Conservation (phyloP, 257 asterid species). For the Leptodermis oblonga region DNA sequence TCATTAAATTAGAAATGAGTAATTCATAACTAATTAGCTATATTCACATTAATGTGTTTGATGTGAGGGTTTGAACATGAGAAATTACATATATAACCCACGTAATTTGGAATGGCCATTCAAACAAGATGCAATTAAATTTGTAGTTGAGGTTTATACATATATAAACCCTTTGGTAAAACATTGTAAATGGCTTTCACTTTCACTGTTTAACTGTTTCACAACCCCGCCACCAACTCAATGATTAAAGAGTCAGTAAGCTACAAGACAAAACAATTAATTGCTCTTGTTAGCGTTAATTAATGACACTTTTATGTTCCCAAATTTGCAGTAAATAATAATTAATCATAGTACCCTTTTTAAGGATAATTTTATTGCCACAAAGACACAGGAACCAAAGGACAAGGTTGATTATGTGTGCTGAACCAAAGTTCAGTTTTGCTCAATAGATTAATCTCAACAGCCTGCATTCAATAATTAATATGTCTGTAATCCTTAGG, state of each 20-base stretch:
- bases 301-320: background rate
- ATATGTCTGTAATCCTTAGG: background rate
- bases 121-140: no score
- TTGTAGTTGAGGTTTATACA: no score
- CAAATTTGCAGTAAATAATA: background rate
- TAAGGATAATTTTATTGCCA: background rate
- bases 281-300: background rate
- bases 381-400: background rate
- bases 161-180: no score
- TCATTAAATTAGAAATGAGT: no score
- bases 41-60: no score
- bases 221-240: background rate
- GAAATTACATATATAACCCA: no score
- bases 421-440: no score
- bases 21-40: no score
- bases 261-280: background rate
- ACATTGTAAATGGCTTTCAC: no score
- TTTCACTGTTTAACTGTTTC: no score
- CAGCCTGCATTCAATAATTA: slow-evolving; percentile 3
- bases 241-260: background rate
- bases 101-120: no score
- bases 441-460: background rate
- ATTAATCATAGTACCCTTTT: background rate
- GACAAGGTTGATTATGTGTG: background rate
- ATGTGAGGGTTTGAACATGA: no score